phyloP scores from a whole-genome alignment of 345 rosid genomes.

The Mallotus nudiflorus region DNA sequence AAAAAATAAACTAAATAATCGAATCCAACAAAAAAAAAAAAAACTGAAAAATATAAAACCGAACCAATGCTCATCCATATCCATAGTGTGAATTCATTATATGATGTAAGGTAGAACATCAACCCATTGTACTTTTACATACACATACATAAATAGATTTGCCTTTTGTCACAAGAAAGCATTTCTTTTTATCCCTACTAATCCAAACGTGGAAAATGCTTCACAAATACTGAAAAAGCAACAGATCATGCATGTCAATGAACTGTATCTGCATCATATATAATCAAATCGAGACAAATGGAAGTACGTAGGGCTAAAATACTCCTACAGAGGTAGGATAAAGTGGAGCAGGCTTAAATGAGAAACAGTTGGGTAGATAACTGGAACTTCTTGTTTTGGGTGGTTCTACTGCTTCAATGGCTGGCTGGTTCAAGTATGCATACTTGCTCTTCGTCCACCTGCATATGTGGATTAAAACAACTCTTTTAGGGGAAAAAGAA shows the following conservation, averaged over 20 bases:
- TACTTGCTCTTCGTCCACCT: constrained; percentile 98
- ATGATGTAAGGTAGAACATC: too few species aligned
- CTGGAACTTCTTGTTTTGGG: constrained; percentile 50
- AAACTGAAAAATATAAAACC: too few species aligned
- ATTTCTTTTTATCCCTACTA: background rate
- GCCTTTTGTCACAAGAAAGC: background rate
- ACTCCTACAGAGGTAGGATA: constrained; percentile 66
- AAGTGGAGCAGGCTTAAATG: constrained; percentile 55
- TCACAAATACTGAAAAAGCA: background rate
- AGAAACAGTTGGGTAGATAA: constrained; percentile 60
- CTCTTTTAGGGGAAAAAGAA: background rate
- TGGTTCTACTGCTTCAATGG: constrained; percentile 43
- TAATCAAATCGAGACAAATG: background rate
- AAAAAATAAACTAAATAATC: too few species aligned
- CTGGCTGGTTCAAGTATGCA: constrained; percentile 89
- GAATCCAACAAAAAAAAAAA: too few species aligned
- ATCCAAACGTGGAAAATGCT: background rate
- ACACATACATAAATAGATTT: too few species aligned
- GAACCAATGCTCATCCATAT: too few species aligned
- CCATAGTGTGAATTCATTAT: too few species aligned
- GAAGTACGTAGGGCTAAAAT: constrained; percentile 22
- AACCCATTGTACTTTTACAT: too few species aligned
- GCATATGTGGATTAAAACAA: constrained; percentile 9
- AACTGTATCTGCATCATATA: too few species aligned
- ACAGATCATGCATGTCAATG: background rate